phyloP scores from a whole-genome alignment of 2,329 filamentous ascomycete genomes.

The Aspergillus piperis region DNA sequence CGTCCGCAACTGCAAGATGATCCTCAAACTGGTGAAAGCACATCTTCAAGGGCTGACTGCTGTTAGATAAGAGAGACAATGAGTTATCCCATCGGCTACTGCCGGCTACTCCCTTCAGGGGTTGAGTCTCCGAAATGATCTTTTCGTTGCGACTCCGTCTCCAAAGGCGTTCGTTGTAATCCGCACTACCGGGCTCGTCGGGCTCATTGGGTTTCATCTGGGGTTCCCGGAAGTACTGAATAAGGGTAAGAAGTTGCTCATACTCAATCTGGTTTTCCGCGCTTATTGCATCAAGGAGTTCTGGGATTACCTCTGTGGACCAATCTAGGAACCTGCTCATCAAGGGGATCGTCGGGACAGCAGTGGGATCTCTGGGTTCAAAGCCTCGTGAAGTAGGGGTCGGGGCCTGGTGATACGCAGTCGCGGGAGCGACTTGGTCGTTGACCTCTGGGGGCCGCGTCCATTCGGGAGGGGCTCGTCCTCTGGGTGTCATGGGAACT shows the following conservation, averaged over 20 bases:
- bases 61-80: slow-evolving; percentile 81
- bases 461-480: slow-evolving; percentile 59
- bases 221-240: slow-evolving; percentile 87
- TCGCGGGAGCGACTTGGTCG: slow-evolving; percentile 65
- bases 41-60: slow-evolving; percentile 86
- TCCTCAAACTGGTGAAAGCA: slow-evolving; percentile 98
- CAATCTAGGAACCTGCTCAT: slow-evolving; percentile 86
- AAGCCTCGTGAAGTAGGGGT: slow-evolving; percentile 80
- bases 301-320: slow-evolving; percentile 70
- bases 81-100: slow-evolving; percentile 85
- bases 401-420: slow-evolving; percentile 73
- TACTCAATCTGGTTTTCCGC: slow-evolving; percentile 12
- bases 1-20: slow-evolving; percentile 89
- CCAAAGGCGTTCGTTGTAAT: slow-evolving; percentile 96
- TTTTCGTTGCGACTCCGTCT: slow-evolving; percentile 87
- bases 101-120: slow-evolving; percentile 84
- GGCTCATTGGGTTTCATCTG: slow-evolving; percentile 97
- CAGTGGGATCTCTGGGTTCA: slow-evolving; percentile 60
- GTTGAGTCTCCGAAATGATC: slow-evolving; percentile 89
- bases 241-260: slow-evolving; percentile 31
- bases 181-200: slow-evolving; percentile 91
- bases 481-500: slow-evolving; percentile 48
- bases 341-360: slow-evolving; percentile 69
- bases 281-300: slow-evolving; percentile 19
- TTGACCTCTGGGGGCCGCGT: slow-evolving; percentile 72